Evolutionary conservation across 768 basidiomycete genomes (phyloP), one percentile per base, ranked within the genome.

Genomic region (Leucosporidium creatinivorum): DNA sequence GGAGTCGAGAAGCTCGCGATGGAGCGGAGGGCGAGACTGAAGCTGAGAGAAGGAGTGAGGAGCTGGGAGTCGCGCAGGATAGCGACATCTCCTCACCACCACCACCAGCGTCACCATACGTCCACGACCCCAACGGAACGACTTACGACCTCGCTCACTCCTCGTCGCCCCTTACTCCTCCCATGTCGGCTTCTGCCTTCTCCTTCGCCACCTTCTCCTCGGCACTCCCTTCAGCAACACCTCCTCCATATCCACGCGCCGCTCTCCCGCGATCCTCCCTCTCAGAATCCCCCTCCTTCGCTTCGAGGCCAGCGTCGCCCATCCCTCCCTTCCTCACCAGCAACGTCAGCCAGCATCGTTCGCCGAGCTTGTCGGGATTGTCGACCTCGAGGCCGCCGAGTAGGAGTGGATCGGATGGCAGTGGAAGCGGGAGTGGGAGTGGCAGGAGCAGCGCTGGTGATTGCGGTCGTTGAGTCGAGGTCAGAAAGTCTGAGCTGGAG

Each of bases 321-420:
- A 28, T 28, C 26, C 21, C 55, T 23, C 30, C 55, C 31, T 3
- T 23, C 30, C 21, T 57, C 55, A 31, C 18, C 55, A 1, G 7
- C 19, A 18, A 19, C 19, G 30, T 50, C 25, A 23, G 50, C 50
- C 4, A 23, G 50, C 21, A 26, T 23, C 50, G 7, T 26, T 51
- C 50, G 50, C 25, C 31, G 55, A 23, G 28, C 17, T 10, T 23
- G 55, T 57, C 55, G 21, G 55, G 55, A 4, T 31, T 57, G 23
- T 57, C 55, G 55, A 57, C 17, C 28, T 57, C 55, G 55, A 57
- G 55, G 55, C 55, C 55, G 31, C 30, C 21, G 2, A 57, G 55
- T 23, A 28, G 30, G 23, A 30, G 26, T 9, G 52, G 23, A 12
- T 26, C 39, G 10, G 39, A 44, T 44, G 55, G 30, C 17, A 57